These are phyloP conservation scores for Starmera caribaea DNA, from an alignment of 805 yeast genomes.

Conservation along the genomic window DNA sequence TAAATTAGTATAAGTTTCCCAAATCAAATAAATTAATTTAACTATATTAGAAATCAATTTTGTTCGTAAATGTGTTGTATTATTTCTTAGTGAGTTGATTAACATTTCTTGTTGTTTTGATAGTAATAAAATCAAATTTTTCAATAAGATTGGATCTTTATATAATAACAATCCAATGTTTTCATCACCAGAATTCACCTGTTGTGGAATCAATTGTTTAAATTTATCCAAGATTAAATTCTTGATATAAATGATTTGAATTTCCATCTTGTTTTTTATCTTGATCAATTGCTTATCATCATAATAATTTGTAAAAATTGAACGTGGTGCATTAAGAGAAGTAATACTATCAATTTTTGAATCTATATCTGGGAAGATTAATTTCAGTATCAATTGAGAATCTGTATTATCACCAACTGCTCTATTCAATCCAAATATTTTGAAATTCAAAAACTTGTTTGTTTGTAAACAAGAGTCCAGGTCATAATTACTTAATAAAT, in stretches of 20 bases:
- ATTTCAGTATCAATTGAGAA: constrained; percentile 29
- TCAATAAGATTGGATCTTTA: constrained; percentile 17
- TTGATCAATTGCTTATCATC: constrained; percentile 4
- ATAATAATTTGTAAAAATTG: constrained; percentile 4
- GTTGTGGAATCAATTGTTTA: constrained; percentile 28
- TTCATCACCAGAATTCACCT: constrained; percentile 1
- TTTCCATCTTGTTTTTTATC: constrained; percentile 29
- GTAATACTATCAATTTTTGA: constrained; percentile 4
- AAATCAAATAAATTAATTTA: constrained; percentile 12
- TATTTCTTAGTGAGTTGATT: constrained; percentile 15
- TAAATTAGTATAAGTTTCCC: constrained; percentile 11
- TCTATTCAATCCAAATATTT: constrained; percentile 43
- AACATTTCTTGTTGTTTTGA: constrained; percentile 24
- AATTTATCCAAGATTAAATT: constrained; percentile 37
- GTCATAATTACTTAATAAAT: constrained; percentile 2
- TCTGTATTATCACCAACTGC: constrained; percentile 41
- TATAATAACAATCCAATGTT: constrained; percentile 13
- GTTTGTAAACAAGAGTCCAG: constrained; percentile 1
- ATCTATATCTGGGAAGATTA: constrained; percentile 24
- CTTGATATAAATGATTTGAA: constrained; percentile 32
- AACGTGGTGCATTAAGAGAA: constrained; percentile 7
- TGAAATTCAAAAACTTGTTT: constrained; percentile 1
- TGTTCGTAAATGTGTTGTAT: constrained; percentile 14
- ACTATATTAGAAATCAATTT: constrained; percentile 12
- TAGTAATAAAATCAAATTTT: constrained; percentile 9